phyloP scores from a whole-genome alignment of 2,329 filamentous ascomycete genomes.

The Onygenales sp. region DNA sequence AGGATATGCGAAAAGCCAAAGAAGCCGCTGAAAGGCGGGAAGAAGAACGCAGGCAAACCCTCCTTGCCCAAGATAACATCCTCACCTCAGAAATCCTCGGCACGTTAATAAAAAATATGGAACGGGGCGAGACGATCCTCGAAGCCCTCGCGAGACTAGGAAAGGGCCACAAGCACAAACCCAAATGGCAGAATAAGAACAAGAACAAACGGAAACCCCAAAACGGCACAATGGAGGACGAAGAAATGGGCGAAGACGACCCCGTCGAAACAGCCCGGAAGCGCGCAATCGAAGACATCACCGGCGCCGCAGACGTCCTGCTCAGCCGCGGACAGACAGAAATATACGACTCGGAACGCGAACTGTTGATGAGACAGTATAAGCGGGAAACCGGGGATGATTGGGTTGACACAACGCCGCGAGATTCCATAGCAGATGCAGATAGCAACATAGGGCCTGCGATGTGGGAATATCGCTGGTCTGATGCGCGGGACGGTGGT shows the following conservation, averaged over 20 bases:
- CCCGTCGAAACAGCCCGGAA: slow-evolving; percentile 61
- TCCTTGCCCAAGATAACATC: slow-evolving; percentile 64
- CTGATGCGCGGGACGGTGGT: slow-evolving; percentile 71
- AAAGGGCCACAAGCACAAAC: slow-evolving; percentile 50
- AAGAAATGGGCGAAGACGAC: slow-evolving; percentile 66
- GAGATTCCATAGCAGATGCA: slow-evolving; percentile 23
- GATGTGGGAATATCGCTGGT: slow-evolving; percentile 91
- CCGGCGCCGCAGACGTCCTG: slow-evolving; percentile 79
- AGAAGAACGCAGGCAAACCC: slow-evolving; percentile 60
- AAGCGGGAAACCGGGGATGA: slow-evolving; percentile 75
- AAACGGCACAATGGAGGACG: slow-evolving; percentile 33
- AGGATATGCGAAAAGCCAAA: slow-evolving; percentile 80
- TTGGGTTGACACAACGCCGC: slow-evolving; percentile 53
- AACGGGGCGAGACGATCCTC: slow-evolving; percentile 74
- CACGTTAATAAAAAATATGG: slow-evolving; percentile 61
- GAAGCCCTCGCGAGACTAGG: slow-evolving; percentile 79
- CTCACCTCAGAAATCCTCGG: slow-evolving; percentile 65
- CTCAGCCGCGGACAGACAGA: slow-evolving; percentile 74
- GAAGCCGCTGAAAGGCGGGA: slow-evolving; percentile 82
- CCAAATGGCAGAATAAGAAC: slow-evolving; percentile 50
- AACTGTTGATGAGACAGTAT: slow-evolving; percentile 74
- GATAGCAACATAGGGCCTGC: slow-evolving; percentile 18
- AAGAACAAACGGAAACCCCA: slow-evolving; percentile 35
- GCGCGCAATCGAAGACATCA: slow-evolving; percentile 69
- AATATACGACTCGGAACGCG: slow-evolving; percentile 85